phyloP scores from a whole-genome alignment of 2,329 filamentous ascomycete genomes.

The Hymenoscyphus occultus region DNA sequence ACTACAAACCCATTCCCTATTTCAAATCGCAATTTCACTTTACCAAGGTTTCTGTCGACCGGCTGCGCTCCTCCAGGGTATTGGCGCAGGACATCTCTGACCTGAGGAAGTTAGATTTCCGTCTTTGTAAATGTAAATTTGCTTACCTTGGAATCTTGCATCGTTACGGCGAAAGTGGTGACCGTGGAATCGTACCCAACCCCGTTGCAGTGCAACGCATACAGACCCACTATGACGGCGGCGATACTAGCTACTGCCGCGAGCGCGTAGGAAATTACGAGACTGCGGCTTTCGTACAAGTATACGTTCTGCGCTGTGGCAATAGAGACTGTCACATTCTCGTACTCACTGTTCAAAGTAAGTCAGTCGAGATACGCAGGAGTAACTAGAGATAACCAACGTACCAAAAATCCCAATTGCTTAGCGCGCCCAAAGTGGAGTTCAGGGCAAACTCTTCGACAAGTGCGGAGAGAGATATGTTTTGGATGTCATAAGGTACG shows the following conservation, averaged over 20 bases:
- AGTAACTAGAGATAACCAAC: neutral
- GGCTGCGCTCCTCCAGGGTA: neutral
- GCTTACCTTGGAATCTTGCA: neutral
- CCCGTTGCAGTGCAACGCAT: neutral
- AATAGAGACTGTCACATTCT: neutral
- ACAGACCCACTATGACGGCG: neutral
- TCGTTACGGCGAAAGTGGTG: neutral
- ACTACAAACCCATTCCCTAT: neutral
- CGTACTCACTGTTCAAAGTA: neutral
- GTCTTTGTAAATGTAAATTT: neutral
- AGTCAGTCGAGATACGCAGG: neutral
- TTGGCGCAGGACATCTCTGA: neutral
- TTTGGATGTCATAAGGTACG: neutral
- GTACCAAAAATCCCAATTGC: neutral
- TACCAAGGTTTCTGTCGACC: neutral
- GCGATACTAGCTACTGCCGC: neutral
- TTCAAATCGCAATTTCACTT: neutral
- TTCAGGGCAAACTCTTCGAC: neutral
- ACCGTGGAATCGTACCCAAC: neutral
- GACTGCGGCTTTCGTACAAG: neutral
- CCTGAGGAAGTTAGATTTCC: neutral
- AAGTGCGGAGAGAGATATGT: neutral
- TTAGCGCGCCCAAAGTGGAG: neutral
- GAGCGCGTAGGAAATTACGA: neutral
- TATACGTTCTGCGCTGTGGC: neutral